A percentile compares a stretch with the other conserved stretches of the same genome.
These are phyloP conservation scores for Rhodotorula paludigena DNA, from an alignment of 768 basidiomycete species.

Conservation along the genomic window DNA sequence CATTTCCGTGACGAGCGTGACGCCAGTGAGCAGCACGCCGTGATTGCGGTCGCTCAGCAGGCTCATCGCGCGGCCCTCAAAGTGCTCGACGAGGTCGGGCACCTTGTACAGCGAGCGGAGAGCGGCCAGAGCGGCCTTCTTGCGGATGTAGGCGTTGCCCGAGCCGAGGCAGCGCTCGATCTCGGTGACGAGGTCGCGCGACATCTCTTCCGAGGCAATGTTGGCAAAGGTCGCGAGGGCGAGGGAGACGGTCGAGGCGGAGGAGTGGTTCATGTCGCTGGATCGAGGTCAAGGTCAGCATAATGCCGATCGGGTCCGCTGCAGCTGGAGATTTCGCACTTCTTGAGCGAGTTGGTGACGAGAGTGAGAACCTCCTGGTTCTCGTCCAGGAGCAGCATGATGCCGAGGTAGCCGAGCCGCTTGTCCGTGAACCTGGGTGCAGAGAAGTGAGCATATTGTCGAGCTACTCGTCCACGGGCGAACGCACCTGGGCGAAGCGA, in stretches of 20 bases:
- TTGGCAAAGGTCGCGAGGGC: constrained; percentile 98
- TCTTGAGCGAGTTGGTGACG: constrained; percentile 96
- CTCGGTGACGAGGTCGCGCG: constrained; percentile 93
- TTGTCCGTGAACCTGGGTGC: constrained; percentile 92
- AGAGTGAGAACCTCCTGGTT: constrained; percentile 95
- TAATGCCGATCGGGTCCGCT: not conserved
- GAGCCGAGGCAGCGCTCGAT: constrained; percentile 95
- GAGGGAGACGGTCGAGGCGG: constrained; percentile 97
- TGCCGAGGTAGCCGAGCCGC: constrained; percentile 89
- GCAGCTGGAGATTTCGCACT: constrained; percentile 56
- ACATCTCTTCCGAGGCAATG: constrained; percentile 99
- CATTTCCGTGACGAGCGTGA: constrained; percentile 93
- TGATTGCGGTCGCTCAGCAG: constrained; percentile 94
- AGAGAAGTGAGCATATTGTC: constrained; percentile 34
- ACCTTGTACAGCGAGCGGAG: constrained; percentile 90
- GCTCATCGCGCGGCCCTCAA: constrained; percentile 76
- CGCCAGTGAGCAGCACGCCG: constrained; percentile 87
- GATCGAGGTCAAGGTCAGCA: not conserved
- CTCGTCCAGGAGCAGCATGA: constrained; percentile 95
- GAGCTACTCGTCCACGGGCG: too few species aligned
- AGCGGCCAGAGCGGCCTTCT: constrained; percentile 96
- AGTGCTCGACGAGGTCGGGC: constrained; percentile 91
- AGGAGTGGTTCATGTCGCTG: constrained; percentile 99
- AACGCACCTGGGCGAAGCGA: constrained; percentile 31
- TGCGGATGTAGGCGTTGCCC: constrained; percentile 96